Conservation (phyloP, 176 grass and related monocot species). For the Juncus effusus region DNA sequence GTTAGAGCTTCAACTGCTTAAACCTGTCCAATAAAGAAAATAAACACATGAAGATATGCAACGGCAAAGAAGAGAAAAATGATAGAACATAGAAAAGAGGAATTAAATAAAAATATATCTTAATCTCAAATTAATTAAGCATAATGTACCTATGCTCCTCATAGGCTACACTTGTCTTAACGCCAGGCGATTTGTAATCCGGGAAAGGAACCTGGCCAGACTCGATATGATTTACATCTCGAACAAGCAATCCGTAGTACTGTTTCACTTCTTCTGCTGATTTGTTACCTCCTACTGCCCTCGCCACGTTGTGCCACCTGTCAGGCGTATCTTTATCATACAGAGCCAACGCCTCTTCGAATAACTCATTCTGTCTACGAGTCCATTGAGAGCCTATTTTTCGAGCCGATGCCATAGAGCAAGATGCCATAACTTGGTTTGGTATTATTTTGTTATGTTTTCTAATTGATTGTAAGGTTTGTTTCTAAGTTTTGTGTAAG, state of each 20-base stretch:
- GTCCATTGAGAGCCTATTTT: constrained; percentile 38
- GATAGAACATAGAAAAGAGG: background rate
- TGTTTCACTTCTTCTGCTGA: constrained; percentile 54
- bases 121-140: background rate
- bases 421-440: constrained; percentile 43
- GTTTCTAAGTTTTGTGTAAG: background rate
- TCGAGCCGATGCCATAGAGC: constrained; percentile 27
- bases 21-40: constrained; percentile 8
- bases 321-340: constrained; percentile 59
- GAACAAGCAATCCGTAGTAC: constrained; percentile 42
- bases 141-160: constrained; percentile 23
- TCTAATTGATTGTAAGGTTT: background rate
- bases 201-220: constrained; percentile 37
- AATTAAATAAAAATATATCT: background rate
- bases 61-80: background rate
- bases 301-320: constrained; percentile 61
- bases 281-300: constrained; percentile 53
- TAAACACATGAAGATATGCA: background rate
- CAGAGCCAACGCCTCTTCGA: constrained; percentile 65
- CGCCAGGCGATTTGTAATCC: constrained; percentile 17
- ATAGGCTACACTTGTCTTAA: constrained; percentile 7
- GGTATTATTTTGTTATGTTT: background rate
- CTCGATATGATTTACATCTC: constrained; percentile 56
- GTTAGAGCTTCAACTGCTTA: constrained; percentile 25
- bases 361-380: constrained; percentile 59